Base-by-base conservation (phyloP, 768 basidiomycete species). In the Lactarius indigo region DNA sequence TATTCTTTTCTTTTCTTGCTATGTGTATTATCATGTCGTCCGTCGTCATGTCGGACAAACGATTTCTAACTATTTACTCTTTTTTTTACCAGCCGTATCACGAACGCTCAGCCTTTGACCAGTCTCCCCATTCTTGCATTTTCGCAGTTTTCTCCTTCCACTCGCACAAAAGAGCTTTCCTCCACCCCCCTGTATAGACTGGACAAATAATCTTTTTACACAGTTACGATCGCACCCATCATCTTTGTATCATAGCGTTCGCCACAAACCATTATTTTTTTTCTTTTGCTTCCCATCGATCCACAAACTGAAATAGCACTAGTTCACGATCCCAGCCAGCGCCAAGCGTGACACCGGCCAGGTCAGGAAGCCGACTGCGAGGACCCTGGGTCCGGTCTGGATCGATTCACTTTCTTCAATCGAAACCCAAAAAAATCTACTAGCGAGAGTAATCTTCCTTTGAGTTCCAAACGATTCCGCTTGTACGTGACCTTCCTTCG, bases 31-130 rank as follows among this genome's bases (percentile, higher is more conserved):
- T 66, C 55, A 55, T 50, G 55, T 62, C 65, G 13, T 28, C 26
- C 65, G 9, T n/a, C 31, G 42, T 35, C 35, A 33, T 18, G 7
- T 52, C 50, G 50, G 44, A 39, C 20, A 56, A 55, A 37, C 42
- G 28, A 41, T 65, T 55, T 65, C 64, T 65, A 60, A 65, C 64
- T 65, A 50, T 12, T 18, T 64, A 57, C 33, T 44, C n/a, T n/a
- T 20, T n/a, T 61, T 26, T n/a, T 62, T 26, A 23, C 20, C 18
- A 31, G 39, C 23, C 28, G 28, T 39, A 20, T 31, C 39, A 17
- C 39, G 23, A 42, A 55, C 9, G 26, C 55, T 41, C 56, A 30
- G 52, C 55, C 17, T 5, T 47, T 7, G 47, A 39, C 47, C 33
- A 23, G 17, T 56, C 31, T 37, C 35, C 20, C 50, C 44, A 52